Evolutionary conservation across 2,329 filamentous ascomycete species (phyloP).

Genomic region (Nannizziopsis barbatae): DNA sequence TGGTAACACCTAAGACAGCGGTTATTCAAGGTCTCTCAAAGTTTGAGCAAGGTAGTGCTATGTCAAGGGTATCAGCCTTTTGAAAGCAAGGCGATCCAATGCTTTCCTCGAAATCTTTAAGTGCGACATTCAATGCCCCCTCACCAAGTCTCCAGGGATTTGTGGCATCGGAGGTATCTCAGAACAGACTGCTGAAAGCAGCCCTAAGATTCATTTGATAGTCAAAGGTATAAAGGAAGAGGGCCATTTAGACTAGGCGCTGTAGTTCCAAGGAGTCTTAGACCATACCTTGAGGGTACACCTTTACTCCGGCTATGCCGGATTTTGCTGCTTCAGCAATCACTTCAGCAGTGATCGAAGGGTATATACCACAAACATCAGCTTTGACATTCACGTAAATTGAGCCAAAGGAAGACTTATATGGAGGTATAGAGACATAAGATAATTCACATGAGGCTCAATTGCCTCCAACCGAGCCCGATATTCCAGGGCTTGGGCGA

Average conservation of each 20-base stretch:
- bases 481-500: constrained; percentile 55
- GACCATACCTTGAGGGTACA: constrained; percentile 30
- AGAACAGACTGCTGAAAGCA: too few species aligned
- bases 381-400: not conserved
- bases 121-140: too few species aligned
- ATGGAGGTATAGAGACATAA: constrained; percentile 61
- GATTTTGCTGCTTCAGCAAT: constrained; percentile 40
- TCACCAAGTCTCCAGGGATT: too few species aligned
- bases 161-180: too few species aligned
- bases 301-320: constrained; percentile 63
- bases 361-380: constrained; percentile 25
- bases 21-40: not conserved
- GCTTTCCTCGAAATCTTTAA: too few species aligned
- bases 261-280: not conserved
- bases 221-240: too few species aligned
- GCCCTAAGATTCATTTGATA: too few species aligned
- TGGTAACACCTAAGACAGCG: constrained; percentile 39
- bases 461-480: constrained; percentile 49
- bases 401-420: constrained; percentile 6
- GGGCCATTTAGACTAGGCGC: not conserved
- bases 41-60: too few species aligned
- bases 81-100: too few species aligned
- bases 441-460: constrained; percentile 52
- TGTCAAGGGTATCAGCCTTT: too few species aligned
- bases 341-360: constrained; percentile 56